Evolutionary conservation across 352 stramenopile species (phyloP), one percentile per base, ranked within the genome.

Genomic region (Phytophthora sp.): DNA sequence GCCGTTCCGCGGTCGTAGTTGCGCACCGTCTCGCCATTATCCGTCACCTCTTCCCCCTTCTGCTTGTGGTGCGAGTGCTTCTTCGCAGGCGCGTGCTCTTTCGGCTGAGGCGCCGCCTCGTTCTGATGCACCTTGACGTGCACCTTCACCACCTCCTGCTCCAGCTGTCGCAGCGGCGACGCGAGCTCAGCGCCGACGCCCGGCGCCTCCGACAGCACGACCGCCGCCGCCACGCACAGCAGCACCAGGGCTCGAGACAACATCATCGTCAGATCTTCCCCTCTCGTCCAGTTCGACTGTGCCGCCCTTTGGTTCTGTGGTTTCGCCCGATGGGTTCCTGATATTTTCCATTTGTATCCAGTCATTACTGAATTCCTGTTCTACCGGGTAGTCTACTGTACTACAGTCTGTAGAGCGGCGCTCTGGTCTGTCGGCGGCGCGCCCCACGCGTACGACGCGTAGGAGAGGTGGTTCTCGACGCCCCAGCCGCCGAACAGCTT

Each of bases 401-500:
- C n/a, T n/a, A n/a, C n/a, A n/a, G n/a, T n/a, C n/a, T n/a, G n/a
- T n/a, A n/a, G n/a, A n/a, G n/a, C n/a, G n/a, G n/a, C n/a, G n/a
- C 15, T 6, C 0, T 18, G 8, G 4, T 31, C 13, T 28, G 27
- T 10, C n/a, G 28, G 11, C 8, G 63, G 21, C 1, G 65, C 4
- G 7, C 74, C 74, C 66, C 69, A 84, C 0, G 67, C 73, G 12
- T 82, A 82, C 7, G 58, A 71, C 2, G 73, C 76, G 55, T 82
- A 84, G 5, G 73, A 82, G 6, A 79, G 37, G 34, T 76, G 64
- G 38, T 51, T 69, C 28, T 63, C 49, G 4, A 42, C 18, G 1
- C 73, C 70, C 69, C 67, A 84, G 17, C 67, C 76, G 15, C 73
- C 73, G 30, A 62, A 73, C 13, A 84, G 51, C 39, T 84, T 84